Evolutionary conservation across 768 basidiomycete genomes (phyloP), one percentile per base, ranked within the genome.

Genomic region (Chiua virens): DNA sequence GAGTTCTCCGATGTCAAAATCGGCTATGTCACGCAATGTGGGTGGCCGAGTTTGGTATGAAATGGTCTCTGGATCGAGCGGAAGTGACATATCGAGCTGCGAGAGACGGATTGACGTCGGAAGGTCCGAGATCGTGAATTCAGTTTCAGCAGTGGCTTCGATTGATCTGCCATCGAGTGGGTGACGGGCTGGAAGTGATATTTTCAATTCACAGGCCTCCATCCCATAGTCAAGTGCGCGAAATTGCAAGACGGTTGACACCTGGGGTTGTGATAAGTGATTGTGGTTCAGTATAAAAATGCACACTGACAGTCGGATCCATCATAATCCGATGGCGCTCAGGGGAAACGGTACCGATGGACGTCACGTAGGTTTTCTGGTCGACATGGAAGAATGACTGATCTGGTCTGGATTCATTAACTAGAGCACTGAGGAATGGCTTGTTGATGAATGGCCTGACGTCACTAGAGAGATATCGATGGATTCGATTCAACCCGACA

Each of bases 401-500:
- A 5, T 42, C 39, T 18, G 50, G 45, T 25, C 14, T n/a, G 17
- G 45, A 52, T 20, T 27, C 45, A 21, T 52, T 40, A 10, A 52
- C 9, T 28, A 34, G 45, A 15, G 50, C 40, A n/a, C 39, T 52
- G 21, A 52, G 40, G 34, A 46, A 52, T 18, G 50, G 50, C 11
- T 46, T 42, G 27, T 52, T 52, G 45, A 28, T 10, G 32, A 52
- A 52, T 21, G 50, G 50, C 13, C 37, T 36, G 23, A 42, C 34
- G 30, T 37, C 40, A 5, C 23, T 36, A 13, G 50, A 46, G 18
- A 64, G 56, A 42, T 54, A 32, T 4, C 57, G 47, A 8, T 51
- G 45, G 27, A 68, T 58, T 21, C 61, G 45, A 27, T 65, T 56
- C 42, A 68, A 59, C 10, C 67, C 57, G 28, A 68, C 63, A 48